phyloP scores from a whole-genome alignment of 1,139 yeast species.

The Sporopachydermia cereana region DNA sequence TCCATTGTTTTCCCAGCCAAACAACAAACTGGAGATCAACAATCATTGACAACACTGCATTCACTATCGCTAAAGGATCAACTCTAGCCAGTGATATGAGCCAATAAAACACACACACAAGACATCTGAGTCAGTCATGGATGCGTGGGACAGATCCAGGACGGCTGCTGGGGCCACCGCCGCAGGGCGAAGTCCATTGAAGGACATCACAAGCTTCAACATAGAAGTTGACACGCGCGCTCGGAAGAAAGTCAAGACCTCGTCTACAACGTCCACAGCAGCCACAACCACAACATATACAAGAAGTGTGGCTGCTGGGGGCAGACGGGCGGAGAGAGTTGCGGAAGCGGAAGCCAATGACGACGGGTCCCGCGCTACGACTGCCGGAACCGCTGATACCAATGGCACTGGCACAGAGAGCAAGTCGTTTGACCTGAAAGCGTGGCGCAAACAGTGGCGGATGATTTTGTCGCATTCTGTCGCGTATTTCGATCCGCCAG shows the following conservation, averaged over 20 bases:
- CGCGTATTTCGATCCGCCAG: slow-evolving; percentile 72
- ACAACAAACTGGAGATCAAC: no score
- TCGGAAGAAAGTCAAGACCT: neutral
- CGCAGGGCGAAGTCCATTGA: slow-evolving; percentile 3
- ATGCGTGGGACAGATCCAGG: neutral
- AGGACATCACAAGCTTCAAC: neutral
- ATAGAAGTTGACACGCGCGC: neutral
- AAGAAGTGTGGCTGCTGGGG: neutral
- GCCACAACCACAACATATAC: no score
- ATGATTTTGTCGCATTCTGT: slow-evolving; percentile 61
- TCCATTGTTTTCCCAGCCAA: no score
- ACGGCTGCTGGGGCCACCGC: neutral
- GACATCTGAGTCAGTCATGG: neutral
- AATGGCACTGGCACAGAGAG: neutral
- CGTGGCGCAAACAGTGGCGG: slow-evolving; percentile 81
- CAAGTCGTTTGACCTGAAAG: slow-evolving; percentile 31
- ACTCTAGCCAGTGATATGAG: neutral
- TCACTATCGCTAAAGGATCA: no score
- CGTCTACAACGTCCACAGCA: neutral
- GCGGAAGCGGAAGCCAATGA: neutral
- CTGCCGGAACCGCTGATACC: neutral
- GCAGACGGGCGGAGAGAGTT: neutral
- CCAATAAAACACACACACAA: neutral
- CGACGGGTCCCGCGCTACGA: neutral
- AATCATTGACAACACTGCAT: no score